phyloP scores from a whole-genome alignment of 2,329 filamentous ascomycete genomes.

The Monascus ruber region DNA sequence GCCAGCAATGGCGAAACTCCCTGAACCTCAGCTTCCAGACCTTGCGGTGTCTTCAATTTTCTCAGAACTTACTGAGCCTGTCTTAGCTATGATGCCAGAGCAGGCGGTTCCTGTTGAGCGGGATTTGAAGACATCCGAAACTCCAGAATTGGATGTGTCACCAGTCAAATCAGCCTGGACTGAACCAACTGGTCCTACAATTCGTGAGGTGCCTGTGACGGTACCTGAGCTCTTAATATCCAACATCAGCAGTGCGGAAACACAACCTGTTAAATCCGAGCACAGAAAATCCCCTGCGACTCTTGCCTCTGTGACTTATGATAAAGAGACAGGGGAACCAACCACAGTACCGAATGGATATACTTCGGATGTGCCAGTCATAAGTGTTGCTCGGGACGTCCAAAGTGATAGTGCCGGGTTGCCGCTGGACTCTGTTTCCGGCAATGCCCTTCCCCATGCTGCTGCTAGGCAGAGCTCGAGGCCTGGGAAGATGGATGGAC shows the following conservation, averaged over 20 bases:
- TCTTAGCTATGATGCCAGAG: conserved; percentile 12
- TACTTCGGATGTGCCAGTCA: conserved; percentile 25
- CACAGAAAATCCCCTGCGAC: conserved; percentile 14
- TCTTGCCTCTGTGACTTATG: conserved; percentile 12
- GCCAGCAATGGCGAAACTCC: conserved; percentile 12
- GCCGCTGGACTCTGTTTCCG: conserved; percentile 54
- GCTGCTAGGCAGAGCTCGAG: conserved; percentile 10
- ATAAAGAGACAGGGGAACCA: conserved; percentile 10
- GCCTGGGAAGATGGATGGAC: conserved; percentile 27
- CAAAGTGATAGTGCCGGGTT: conserved; percentile 22
- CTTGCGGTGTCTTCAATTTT: conserved; percentile 23
- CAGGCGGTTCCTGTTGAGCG: too few species aligned
- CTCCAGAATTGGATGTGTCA: neutral
- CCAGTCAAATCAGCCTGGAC: conserved; percentile 3
- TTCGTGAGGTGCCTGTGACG: conserved; percentile 12
- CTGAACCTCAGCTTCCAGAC: conserved; percentile 8
- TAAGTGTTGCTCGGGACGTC: conserved; percentile 46
- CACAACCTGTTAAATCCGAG: conserved; percentile 31
- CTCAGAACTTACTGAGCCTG: conserved; percentile 23
- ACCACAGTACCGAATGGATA: conserved; percentile 8
- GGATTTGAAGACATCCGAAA: too few species aligned
- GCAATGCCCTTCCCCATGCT: conserved; percentile 36
- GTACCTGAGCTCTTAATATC: conserved; percentile 27
- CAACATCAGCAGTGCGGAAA: conserved; percentile 34
- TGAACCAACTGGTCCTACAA: conserved; percentile 12